These are phyloP conservation scores for Sporothrix phasma DNA, from an alignment of 2,329 filamentous ascomycete genomes.

Conservation along the genomic window DNA sequence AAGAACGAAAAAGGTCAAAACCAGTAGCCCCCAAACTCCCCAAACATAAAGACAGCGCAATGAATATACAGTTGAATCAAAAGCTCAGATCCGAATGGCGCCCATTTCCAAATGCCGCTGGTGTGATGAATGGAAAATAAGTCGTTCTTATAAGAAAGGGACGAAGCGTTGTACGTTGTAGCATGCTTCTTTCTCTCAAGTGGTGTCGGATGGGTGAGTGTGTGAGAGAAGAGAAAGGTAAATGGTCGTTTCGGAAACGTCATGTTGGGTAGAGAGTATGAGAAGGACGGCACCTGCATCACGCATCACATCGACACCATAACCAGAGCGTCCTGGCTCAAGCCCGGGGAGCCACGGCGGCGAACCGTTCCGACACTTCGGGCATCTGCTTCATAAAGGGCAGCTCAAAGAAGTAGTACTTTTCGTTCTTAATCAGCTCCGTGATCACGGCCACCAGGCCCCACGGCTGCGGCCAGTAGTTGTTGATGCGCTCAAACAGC, in stretches of 20 bases:
- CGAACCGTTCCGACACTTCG: constrained; percentile 46
- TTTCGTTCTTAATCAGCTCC: constrained; percentile 84
- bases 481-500: constrained; percentile 75
- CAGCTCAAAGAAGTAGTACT: constrained; percentile 84
- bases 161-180: background rate
- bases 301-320: no score
- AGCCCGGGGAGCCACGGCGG: constrained; percentile 18
- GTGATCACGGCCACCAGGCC: constrained; percentile 80
- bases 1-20: background rate
- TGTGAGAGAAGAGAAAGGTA: background rate
- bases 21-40: background rate
- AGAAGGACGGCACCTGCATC: no score
- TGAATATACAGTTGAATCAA: background rate
- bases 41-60: background rate
- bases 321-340: no score
- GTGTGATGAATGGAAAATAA: constrained; percentile 6
- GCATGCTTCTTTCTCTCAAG: background rate
- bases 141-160: background rate
- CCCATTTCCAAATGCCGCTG: constrained; percentile 7
- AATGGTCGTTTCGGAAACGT: background rate
- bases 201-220: background rate
- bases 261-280: background rate
- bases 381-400: constrained; percentile 84
- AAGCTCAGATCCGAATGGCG: background rate
- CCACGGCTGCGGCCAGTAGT: constrained; percentile 91